A percentile compares a stretch with the other conserved stretches of the same genome.
These are phyloP conservation scores for Apiotrichum sp. DNA, from an alignment of 1,284 basidiomycete genomes.

Conservation along the genomic window DNA sequence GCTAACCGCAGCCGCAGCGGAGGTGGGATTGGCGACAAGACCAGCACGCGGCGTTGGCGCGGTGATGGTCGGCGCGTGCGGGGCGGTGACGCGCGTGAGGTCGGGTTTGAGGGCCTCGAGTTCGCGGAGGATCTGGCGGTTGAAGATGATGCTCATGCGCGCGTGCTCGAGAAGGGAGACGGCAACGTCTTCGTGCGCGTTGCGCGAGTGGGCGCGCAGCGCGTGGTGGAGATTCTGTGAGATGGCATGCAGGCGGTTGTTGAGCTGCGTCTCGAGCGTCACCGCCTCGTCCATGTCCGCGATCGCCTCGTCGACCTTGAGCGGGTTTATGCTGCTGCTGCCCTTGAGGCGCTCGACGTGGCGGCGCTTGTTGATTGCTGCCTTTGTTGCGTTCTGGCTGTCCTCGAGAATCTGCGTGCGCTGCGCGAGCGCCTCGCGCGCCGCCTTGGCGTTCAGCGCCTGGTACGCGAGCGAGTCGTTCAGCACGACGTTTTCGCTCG, in stretches of 20 bases:
- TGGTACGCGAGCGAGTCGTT: conserved; percentile 90
- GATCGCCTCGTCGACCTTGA: conserved; percentile 84
- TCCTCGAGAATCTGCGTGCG: conserved; percentile 84
- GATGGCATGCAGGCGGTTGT: conserved; percentile 75
- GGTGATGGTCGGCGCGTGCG: background rate
- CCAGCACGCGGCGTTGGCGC: background rate
- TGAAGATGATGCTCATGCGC: conserved; percentile 80
- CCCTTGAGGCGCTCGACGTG: conserved; percentile 85
- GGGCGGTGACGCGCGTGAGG: conserved; percentile 48
- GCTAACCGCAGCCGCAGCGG: too few species aligned
- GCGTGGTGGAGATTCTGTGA: conserved; percentile 83
- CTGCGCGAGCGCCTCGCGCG: conserved; percentile 74
- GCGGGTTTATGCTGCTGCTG: conserved; percentile 74
- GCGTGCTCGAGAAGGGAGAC: conserved; percentile 83
- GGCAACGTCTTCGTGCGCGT: conserved; percentile 82
- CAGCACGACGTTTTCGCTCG: conserved; percentile 84
- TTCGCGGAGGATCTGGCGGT: conserved; percentile 76
- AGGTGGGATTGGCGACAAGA: too few species aligned
- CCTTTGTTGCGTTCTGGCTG: conserved; percentile 81
- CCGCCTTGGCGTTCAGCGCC: conserved; percentile 82
- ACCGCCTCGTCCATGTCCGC: conserved; percentile 82
- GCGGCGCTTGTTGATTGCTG: conserved; percentile 80
- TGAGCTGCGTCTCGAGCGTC: conserved; percentile 74
- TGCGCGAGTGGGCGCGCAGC: conserved; percentile 69
- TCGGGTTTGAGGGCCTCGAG: conserved; percentile 76